Conservation (phyloP, 2,329 filamentous ascomycete genomes). For the Aspergillus sp. region DNA sequence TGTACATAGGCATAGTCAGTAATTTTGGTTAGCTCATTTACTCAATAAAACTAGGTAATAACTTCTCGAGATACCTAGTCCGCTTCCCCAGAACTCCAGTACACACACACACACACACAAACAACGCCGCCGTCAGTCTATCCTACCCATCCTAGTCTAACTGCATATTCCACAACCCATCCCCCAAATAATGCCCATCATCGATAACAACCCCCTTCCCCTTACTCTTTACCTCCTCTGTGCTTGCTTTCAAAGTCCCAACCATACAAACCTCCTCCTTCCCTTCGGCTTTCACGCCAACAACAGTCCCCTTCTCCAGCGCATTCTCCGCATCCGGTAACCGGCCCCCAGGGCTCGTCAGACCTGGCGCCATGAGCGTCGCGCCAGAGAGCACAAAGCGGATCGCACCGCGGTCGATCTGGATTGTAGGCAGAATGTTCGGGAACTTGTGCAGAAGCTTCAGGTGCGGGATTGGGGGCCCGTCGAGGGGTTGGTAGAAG, state of each 20-base stretch:
- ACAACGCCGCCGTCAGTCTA: background rate
- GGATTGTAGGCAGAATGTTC: slow-evolving; percentile 74
- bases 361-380: slow-evolving; percentile 90
- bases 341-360: slow-evolving; percentile 79
- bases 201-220: slow-evolving; percentile 94
- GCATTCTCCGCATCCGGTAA: slow-evolving; percentile 67
- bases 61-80: background rate
- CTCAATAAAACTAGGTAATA: slow-evolving; percentile 2
- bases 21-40: slow-evolving; percentile 8
- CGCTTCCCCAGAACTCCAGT: background rate
- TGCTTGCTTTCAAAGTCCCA: slow-evolving; percentile 78
- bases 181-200: slow-evolving; percentile 88
- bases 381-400: slow-evolving; percentile 93
- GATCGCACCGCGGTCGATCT: slow-evolving; percentile 93
- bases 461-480: slow-evolving; percentile 81
- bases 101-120: background rate
- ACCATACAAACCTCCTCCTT: slow-evolving; percentile 90
- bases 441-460: slow-evolving; percentile 88
- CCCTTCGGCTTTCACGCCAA: slow-evolving; percentile 87
- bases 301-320: slow-evolving; percentile 75
- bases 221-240: slow-evolving; percentile 88
- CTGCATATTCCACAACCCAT: slow-evolving; percentile 82
- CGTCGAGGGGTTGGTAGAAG: slow-evolving; percentile 85
- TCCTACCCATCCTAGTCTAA: slow-evolving; percentile 47
- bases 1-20: slow-evolving; percentile 8